Conservation (phyloP, 1,284 basidiomycete species). For the Sporisorium exsertum region DNA sequence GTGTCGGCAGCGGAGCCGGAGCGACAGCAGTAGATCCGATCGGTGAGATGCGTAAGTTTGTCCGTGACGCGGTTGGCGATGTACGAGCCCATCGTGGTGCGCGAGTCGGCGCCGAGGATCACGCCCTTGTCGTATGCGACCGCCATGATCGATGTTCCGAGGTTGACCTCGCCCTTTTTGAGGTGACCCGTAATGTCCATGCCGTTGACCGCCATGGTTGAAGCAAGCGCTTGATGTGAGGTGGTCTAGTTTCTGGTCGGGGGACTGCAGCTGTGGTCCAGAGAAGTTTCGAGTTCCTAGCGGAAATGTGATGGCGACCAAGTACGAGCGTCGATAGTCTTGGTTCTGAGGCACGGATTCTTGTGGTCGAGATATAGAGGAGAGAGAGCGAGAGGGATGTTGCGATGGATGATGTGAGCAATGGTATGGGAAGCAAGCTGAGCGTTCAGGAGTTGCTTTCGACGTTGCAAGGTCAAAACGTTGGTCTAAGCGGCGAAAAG, state of each 20-base stretch:
- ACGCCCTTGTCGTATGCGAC: constrained; percentile 96
- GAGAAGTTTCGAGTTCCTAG: no score
- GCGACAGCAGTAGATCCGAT: constrained; percentile 98
- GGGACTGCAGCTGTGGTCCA: background rate
- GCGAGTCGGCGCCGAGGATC: constrained; percentile 94
- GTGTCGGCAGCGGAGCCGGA: constrained; percentile 98
- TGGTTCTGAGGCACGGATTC: background rate
- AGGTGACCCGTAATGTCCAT: constrained; percentile 57
- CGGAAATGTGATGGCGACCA: background rate
- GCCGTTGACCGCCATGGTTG: constrained; percentile 48
- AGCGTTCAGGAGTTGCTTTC: constrained; percentile 24
- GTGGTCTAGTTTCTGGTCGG: background rate
- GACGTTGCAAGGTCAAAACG: constrained; percentile 3
- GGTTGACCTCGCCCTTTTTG: constrained; percentile 68
- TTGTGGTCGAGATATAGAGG: background rate
- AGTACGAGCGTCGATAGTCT: background rate
- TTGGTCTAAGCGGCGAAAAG: constrained; percentile 44
- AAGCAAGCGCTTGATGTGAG: background rate
- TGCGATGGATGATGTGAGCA: background rate
- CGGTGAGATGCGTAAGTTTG: constrained; percentile 96
- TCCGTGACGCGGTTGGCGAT: constrained; percentile 99
- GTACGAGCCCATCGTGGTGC: constrained; percentile 96
- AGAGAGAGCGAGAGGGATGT: background rate
- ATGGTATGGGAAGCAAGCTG: constrained; percentile 2
- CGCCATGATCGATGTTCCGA: constrained; percentile 94